Conservation (phyloP, 208 protist genomes). For the Polymyxa betae region DNA sequence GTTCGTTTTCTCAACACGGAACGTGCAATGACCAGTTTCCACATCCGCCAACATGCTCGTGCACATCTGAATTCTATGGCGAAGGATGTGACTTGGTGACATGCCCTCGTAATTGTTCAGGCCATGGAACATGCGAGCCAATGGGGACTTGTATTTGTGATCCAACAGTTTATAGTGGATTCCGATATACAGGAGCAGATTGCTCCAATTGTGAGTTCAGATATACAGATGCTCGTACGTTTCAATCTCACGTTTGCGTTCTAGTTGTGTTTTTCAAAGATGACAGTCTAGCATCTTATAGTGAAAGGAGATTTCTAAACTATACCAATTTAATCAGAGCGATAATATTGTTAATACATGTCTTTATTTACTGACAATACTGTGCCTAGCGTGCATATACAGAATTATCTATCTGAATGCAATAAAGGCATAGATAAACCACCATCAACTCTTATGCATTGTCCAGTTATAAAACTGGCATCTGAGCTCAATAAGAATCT, state of each 20-base stretch:
- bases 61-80: background rate
- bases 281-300: background rate
- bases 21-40: constrained; percentile 13
- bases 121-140: constrained; percentile 26
- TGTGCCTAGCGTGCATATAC: too few relatives aligned
- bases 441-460: constrained; percentile 41
- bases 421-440: constrained; percentile 35
- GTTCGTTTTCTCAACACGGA: background rate
- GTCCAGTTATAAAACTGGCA: constrained; percentile 3
- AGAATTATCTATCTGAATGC: too few relatives aligned
- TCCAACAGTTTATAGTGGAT: constrained; percentile 22
- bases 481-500: constrained; percentile 10
- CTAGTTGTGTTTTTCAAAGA: background rate
- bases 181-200: background rate
- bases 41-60: background rate
- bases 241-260: background rate
- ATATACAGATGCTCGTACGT: background rate
- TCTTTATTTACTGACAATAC: too few relatives aligned
- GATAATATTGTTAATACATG: too few relatives aligned
- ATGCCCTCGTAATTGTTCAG: constrained; percentile 10
- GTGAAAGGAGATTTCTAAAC: too few relatives aligned
- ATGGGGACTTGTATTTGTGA: constrained; percentile 19
- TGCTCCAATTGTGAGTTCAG: constrained; percentile 38
- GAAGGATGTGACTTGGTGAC: constrained; percentile 29
- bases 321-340: too few relatives aligned